Evolutionary conservation across 768 basidiomycete species (phyloP).

Genomic region (Hortiboletus campestris): DNA sequence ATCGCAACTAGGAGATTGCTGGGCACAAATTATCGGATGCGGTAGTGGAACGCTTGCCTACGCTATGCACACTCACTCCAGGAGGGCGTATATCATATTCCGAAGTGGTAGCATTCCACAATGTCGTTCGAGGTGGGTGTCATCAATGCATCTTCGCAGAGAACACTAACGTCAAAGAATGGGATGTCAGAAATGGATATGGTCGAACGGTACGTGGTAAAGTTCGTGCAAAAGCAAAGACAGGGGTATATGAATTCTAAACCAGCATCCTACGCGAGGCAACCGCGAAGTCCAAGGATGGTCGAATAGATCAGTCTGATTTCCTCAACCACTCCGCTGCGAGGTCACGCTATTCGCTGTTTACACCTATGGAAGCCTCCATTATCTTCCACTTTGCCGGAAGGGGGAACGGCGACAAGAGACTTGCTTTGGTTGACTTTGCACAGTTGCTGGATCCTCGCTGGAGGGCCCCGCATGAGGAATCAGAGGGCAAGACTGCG

Average conservation of each 20-base stretch:
- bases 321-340: conserved; percentile 88
- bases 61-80: conserved; percentile 84
- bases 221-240: neutral
- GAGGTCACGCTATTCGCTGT: conserved; percentile 88
- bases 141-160: neutral
- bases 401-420: conserved; percentile 64
- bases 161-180: conserved; percentile 4
- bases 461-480: conserved; percentile 73
- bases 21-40: conserved; percentile 96
- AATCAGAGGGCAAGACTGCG: conserved; percentile 35
- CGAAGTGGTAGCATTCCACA: conserved; percentile 96
- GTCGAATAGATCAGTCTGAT: conserved; percentile 93
- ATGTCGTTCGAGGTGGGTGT: conserved; percentile 80
- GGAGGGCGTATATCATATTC: conserved; percentile 93
- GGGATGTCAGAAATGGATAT: conserved; percentile 81
- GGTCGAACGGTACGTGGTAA: conserved; percentile 66
- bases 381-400: conserved; percentile 98
- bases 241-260: conserved; percentile 1
- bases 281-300: conserved; percentile 87
- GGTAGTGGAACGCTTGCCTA: conserved; percentile 89
- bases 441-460: conserved; percentile 88
- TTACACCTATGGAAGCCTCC: conserved; percentile 97
- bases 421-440: conserved; percentile 87
- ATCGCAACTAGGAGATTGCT: conserved; percentile 72
- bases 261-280: conserved; percentile 84